A percentile compares a stretch with the other conserved stretches of the same genome.
phyloP scores from a whole-genome alignment of 169 alveolate genomes.

The Sarcocystis neurona region DNA sequence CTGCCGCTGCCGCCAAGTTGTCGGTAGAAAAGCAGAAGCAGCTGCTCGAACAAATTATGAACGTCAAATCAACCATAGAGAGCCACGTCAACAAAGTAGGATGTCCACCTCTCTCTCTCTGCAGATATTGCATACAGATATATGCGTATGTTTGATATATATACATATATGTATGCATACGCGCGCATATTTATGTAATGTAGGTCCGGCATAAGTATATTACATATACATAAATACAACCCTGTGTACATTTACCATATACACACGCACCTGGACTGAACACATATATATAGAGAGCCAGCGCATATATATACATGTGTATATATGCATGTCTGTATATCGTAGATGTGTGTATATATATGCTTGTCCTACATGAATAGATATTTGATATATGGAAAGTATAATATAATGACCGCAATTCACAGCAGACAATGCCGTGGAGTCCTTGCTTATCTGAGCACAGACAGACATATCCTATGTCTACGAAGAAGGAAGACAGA shows the following conservation, averaged over 20 bases:
- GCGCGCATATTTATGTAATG: not conserved
- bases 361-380: not conserved
- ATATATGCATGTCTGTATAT: not conserved
- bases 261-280: no score
- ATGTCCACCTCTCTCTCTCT: no score
- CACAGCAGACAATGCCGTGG: not conserved
- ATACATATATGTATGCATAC: not conserved
- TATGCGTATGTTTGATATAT: not conserved
- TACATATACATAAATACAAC: no score
- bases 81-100: conserved; percentile 15
- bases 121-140: no score
- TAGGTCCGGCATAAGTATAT: not conserved
- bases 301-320: not conserved
- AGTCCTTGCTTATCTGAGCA: not conserved
- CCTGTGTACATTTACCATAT: no score
- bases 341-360: not conserved
- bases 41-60: not conserved
- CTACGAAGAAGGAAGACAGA: no score
- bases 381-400: no score
- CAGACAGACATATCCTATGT: not conserved
- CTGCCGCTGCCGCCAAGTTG: no score
- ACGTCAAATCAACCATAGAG: not conserved
- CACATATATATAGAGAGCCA: no score
- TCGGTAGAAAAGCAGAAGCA: conserved; percentile 11
- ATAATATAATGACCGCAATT: not conserved